Conservation (phyloP, 2,329 filamentous ascomycete species). For the Zymoseptoria ardabiliae region DNA sequence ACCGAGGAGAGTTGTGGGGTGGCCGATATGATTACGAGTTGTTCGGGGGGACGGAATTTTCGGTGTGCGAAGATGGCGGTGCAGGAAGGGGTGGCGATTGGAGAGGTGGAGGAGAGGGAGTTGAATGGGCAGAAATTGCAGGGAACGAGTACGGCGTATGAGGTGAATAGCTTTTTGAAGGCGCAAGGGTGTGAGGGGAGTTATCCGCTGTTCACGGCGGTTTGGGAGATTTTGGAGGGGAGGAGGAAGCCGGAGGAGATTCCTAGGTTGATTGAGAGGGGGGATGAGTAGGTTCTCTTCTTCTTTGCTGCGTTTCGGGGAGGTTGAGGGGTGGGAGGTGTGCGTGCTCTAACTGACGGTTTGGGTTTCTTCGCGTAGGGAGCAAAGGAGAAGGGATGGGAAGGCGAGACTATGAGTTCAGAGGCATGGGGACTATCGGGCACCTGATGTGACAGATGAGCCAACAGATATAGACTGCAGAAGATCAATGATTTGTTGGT, state of each 20-base stretch:
- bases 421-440: no score
- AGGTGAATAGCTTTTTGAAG: conserved; percentile 85
- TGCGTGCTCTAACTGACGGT: neutral
- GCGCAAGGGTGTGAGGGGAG: conserved; percentile 68
- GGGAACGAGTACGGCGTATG: conserved; percentile 82
- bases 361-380: neutral
- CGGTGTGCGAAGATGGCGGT: conserved; percentile 85
- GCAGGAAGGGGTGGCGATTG: conserved; percentile 68
- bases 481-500: no score
- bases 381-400: neutral
- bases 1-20: conserved; percentile 96
- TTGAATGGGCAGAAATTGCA: conserved; percentile 96
- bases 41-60: conserved; percentile 87
- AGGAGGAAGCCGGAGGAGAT: conserved; percentile 73
- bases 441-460: no score
- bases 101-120: conserved; percentile 80
- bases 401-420: neutral
- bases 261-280: conserved; percentile 51
- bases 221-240: conserved; percentile 72
- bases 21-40: conserved; percentile 91
- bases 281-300: conserved; percentile 6
- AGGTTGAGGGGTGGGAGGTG: neutral
- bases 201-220: conserved; percentile 88
- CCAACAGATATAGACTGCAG: no score
- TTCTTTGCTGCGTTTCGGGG: neutral